Conservation (phyloP, 2,329 filamentous ascomycete genomes). For the Aspergillus tanneri region DNA sequence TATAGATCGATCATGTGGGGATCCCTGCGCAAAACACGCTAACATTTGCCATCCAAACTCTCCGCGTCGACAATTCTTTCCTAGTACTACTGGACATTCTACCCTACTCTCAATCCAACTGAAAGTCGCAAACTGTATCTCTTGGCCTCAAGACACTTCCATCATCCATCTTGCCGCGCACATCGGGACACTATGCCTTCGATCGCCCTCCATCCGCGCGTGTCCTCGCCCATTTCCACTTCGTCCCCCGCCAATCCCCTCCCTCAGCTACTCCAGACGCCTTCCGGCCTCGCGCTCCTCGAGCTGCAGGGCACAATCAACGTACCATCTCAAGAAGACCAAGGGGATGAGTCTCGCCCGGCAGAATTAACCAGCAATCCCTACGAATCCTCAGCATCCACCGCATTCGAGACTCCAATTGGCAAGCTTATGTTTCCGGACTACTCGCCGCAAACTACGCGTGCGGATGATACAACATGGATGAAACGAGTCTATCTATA, state of each 20-base stretch:
- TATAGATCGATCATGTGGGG: background rate
- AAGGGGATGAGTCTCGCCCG: slow-evolving; percentile 30
- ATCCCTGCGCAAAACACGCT: slow-evolving; percentile 1
- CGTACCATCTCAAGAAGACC: slow-evolving; percentile 53
- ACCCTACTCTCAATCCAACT: too few relatives aligned
- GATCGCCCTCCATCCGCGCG: slow-evolving; percentile 38
- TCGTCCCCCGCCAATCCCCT: slow-evolving; percentile 56
- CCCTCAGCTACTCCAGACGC: slow-evolving; percentile 81
- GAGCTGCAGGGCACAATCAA: slow-evolving; percentile 93
- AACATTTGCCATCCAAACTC: slow-evolving; percentile 1
- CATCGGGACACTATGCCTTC: slow-evolving; percentile 39
- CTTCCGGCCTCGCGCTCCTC: slow-evolving; percentile 81
- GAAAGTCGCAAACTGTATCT: too few relatives aligned
- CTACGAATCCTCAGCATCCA: slow-evolving; percentile 12
- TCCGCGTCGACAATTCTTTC: background rate
- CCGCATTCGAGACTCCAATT: slow-evolving; percentile 53
- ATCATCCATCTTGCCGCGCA: background rate
- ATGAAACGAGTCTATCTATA: slow-evolving; percentile 89
- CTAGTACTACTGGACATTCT: too few relatives aligned
- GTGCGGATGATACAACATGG: slow-evolving; percentile 64
- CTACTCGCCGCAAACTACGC: slow-evolving; percentile 56
- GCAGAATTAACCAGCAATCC: slow-evolving; percentile 8
- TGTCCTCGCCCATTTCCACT: slow-evolving; percentile 13
- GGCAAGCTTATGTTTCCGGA: slow-evolving; percentile 78
- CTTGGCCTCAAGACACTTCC: too few relatives aligned